Evolutionary conservation across 2,329 filamentous ascomycete genomes (phyloP), one percentile per base, ranked within the genome.

Genomic region (Emmonsia crescens): DNA sequence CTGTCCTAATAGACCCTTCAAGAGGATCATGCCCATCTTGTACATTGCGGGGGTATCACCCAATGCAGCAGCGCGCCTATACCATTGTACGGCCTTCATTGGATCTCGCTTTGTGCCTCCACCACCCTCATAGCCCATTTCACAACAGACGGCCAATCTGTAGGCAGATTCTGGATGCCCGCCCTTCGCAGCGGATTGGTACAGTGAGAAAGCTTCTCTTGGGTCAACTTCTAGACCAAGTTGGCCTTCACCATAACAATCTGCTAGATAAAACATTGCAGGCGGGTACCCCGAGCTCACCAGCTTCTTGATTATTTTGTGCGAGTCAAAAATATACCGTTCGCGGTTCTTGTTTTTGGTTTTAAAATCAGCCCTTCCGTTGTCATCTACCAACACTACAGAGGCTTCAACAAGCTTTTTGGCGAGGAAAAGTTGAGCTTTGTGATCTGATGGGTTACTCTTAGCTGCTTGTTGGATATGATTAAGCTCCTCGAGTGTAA

Each of bases 21-120:
- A 83, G 64, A 90, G 79, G 66, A 99, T 96, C 87, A 96, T 96
- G 62, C 94, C 94, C 76, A 97, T 86, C 76, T 99, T 99, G 79
- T 96, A 99, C 91, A 97, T 96, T 36, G 92, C 94, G 0, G 93
- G 89, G 1, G 89, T 88, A 70, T 99, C 93, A 2, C 94, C 93
- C 2, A 97, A 80, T 14, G 88, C 88, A 12, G 94, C 93, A 6
- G 94, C 91, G 51, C 92, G 89, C 73, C 93, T 91, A 75, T 99
- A 99, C 94, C 94, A 99, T 74, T 97, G 93, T 24, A 97, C 92
- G 1, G 94, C 93, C 76, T 97, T 97, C 66, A 93, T 77, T 0
- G 91, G 90, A 70, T 99, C 94, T 68, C 88, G 89, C 62, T 90
- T 86, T 0, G 94, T 97, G 29, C 94, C 94, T 59, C 94, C 94